A percentile compares a stretch with the other conserved stretches of the same genome.
Evolutionary conservation across 2,329 filamentous ascomycete genomes (phyloP).

Genomic region (Pseudogymnoascus sp.): DNA sequence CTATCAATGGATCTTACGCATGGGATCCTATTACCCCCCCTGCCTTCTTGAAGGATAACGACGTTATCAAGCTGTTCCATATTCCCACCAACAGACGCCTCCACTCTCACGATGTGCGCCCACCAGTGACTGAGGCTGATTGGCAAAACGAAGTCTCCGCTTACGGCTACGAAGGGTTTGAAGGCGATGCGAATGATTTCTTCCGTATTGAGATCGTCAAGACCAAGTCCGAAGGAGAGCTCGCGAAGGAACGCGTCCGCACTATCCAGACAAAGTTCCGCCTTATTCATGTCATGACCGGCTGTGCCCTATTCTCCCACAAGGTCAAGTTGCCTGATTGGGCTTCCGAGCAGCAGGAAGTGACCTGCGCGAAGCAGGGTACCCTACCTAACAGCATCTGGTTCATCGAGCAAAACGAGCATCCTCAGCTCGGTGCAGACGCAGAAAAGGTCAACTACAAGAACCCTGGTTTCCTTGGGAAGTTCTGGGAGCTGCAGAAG

Average conservation of each 20-base stretch:
- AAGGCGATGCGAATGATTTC: slow-evolving; percentile 91
- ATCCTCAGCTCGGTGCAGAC: slow-evolving; percentile 64
- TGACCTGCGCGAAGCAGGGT: slow-evolving; percentile 89
- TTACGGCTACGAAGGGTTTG: slow-evolving; percentile 94
- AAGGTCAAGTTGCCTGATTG: slow-evolving; percentile 98
- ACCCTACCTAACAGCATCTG: slow-evolving; percentile 94
- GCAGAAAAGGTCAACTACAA: slow-evolving; percentile 95
- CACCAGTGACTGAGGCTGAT: slow-evolving; percentile 77
- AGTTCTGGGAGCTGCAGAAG: slow-evolving; percentile 94
- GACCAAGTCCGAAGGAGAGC: slow-evolving; percentile 69
- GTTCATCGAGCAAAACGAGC: slow-evolving; percentile 89
- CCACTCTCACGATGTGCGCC: slow-evolving; percentile 90
- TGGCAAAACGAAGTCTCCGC: slow-evolving; percentile 97
- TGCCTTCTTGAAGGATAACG: slow-evolving; percentile 69
- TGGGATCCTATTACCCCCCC: slow-evolving; percentile 69
- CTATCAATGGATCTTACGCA: slow-evolving; percentile 71
- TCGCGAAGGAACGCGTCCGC: slow-evolving; percentile 76
- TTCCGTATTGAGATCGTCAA: slow-evolving; percentile 95
- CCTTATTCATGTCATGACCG: slow-evolving; percentile 93
- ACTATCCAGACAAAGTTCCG: slow-evolving; percentile 97
- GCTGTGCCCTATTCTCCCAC: slow-evolving; percentile 93
- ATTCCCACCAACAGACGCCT: slow-evolving; percentile 75
- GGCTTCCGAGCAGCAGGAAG: slow-evolving; percentile 97
- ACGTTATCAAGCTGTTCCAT: slow-evolving; percentile 78
- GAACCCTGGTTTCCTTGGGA: slow-evolving; percentile 90